A percentile compares a stretch with the other conserved stretches of the same genome.
These are phyloP conservation scores for Candida fluviatilis DNA, from an alignment of 805 yeast genomes.

Conservation along the genomic window DNA sequence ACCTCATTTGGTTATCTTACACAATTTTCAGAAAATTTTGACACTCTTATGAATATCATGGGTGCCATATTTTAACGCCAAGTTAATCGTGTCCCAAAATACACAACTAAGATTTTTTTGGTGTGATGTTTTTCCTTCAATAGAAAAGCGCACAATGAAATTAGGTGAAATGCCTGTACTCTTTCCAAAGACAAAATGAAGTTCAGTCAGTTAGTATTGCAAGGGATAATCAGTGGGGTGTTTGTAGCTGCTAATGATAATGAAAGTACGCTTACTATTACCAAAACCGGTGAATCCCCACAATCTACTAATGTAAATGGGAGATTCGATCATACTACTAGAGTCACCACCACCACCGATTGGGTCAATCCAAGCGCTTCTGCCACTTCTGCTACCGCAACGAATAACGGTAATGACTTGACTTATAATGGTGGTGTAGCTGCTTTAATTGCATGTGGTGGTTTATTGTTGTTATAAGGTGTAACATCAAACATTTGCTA, in stretches of 20 bases:
- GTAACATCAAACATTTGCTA: neutral
- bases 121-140: too few species aligned
- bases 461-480: neutral
- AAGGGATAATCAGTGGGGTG: neutral
- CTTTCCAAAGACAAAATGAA: neutral
- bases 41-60: too few species aligned
- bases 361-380: constrained; percentile 1
- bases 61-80: too few species aligned
- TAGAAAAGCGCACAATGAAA: too few species aligned
- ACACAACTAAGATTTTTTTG: too few species aligned
- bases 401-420: neutral
- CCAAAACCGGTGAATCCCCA: constrained; percentile 1
- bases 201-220: neutral
- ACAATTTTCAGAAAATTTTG: too few species aligned
- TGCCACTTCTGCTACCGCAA: neutral
- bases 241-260: constrained; percentile 1
- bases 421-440: neutral
- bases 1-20: too few species aligned
- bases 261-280: constrained; percentile 3
- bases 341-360: constrained; percentile 2
- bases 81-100: too few species aligned
- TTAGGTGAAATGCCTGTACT: too few species aligned
- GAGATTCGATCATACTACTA: constrained; percentile 2
- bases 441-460: neutral
- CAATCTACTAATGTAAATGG: constrained; percentile 4